Conservation (phyloP, 805 yeast genomes). For the Blastobotrys chiropterorum region DNA sequence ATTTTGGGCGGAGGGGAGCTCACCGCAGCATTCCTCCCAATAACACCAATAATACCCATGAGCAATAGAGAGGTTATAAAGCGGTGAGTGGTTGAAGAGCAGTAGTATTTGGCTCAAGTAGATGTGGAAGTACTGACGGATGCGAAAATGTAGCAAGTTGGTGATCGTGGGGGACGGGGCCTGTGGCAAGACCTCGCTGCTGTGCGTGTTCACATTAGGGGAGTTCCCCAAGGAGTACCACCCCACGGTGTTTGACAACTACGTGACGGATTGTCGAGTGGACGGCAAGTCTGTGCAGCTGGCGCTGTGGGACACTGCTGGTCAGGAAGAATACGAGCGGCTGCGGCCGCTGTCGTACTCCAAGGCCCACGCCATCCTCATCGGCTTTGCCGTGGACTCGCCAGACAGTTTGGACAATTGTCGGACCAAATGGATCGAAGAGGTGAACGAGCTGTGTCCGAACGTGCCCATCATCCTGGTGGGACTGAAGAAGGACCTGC, state of each 20-base stretch:
- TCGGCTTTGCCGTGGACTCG: constrained; percentile 79
- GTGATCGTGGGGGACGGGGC: constrained; percentile 96
- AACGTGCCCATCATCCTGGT: constrained; percentile 70
- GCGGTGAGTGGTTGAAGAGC: constrained; percentile 11
- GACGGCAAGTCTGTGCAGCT: constrained; percentile 88
- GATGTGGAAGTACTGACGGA: not conserved
- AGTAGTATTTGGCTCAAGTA: too few relatives aligned
- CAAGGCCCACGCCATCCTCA: constrained; percentile 77
- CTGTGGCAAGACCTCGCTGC: constrained; percentile 84
- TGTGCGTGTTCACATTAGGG: constrained; percentile 88
- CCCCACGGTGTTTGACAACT: constrained; percentile 92
- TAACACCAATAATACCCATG: not conserved
- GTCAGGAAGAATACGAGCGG: too few relatives aligned
- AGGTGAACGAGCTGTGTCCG: constrained; percentile 76
- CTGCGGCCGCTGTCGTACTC: too few relatives aligned
- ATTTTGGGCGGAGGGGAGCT: too few relatives aligned
- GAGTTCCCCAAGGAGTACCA: constrained; percentile 79
- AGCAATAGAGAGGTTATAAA: constrained; percentile 12
- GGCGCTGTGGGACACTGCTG: constrained; percentile 94
- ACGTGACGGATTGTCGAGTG: constrained; percentile 88
- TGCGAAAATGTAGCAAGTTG: constrained; percentile 58
- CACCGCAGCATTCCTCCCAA: too few relatives aligned
- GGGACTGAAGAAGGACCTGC: constrained; percentile 78
- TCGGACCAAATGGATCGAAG: constrained; percentile 78
- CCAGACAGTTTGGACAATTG: constrained; percentile 85